These are phyloP conservation scores for Colletotrichum destructivum DNA, from an alignment of 2,329 filamentous ascomycete genomes.

Conservation along the genomic window DNA sequence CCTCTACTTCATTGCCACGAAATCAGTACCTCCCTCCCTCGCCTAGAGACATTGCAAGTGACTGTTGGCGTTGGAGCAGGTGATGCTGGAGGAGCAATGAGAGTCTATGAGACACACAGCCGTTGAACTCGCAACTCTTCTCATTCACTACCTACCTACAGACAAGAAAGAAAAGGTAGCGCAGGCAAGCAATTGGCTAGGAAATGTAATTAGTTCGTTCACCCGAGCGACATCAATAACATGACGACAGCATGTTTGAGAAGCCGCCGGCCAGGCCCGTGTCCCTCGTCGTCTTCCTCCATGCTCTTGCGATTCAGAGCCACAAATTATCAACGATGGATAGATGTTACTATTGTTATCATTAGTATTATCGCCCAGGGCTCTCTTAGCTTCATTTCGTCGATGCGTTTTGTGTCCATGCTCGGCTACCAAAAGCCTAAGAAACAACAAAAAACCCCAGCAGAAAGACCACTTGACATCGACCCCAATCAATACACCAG, in stretches of 20 bases:
- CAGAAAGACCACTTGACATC: not conserved
- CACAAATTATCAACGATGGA: not conserved
- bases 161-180: too few species aligned
- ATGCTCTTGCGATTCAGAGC: not conserved
- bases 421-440: not conserved
- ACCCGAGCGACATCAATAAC: not conserved
- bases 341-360: not conserved
- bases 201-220: too few species aligned
- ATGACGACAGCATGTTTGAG: conserved; percentile 16
- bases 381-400: not conserved
- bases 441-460: not conserved
- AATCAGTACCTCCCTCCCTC: too few species aligned
- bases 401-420: not conserved
- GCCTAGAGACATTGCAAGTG: too few species aligned
- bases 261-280: conserved; percentile 1
- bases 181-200: too few species aligned
- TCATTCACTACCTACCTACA: too few species aligned
- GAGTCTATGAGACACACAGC: too few species aligned
- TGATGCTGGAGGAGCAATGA: too few species aligned
- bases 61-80: too few species aligned
- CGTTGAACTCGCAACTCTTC: too few species aligned
- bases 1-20: too few species aligned
- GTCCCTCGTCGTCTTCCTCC: not conserved
- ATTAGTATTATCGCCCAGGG: not conserved
- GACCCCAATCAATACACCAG: too few species aligned